Evolutionary conservation across 1,284 basidiomycete species (phyloP), one percentile per base, ranked within the genome.

Genomic region (Cutaneotrichosporon spelunceum): DNA sequence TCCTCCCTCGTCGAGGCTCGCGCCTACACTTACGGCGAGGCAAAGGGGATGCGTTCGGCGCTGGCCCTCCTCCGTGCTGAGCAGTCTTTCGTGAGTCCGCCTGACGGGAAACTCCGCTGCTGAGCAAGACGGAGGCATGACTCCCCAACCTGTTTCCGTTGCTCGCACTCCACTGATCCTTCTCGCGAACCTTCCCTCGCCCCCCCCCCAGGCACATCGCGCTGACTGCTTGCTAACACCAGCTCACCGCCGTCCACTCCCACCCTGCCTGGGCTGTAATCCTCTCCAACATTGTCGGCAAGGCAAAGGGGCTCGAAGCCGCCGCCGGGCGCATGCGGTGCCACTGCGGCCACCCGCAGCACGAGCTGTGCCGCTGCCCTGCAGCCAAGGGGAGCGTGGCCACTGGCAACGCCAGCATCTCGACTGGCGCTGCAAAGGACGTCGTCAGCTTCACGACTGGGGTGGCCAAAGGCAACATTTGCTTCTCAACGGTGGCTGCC

Each of bases 21-120:
- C 48, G 48, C 48, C 13, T 50, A 19, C 26, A 50, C 48, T 5
- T 29, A 29, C 26, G 48, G 48, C 48, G 48, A 50, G 26, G 48
- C 48, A 13, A 27, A 27, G 26, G 48, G 48, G 3, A 26, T 50
- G 16, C 48, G 48, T 6, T 29, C 11, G 16, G 26, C 48, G 27
- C 27, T 50, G 2, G 26, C 48, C 6, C 48, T 50, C 16, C 48
- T 50, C 16, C 48, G 48, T 19, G 16, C 27, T 27, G 48, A 50
- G 27, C 7, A 26, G 14, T 16, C 26, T 19, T 50, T 50, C 19
- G 48, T 50, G 48, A 50, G 48, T 47, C 44, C 36, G 9, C 36
- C 36, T 13, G 14, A 19, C 11, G 5, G 36, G 36, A 39, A 14
- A 39, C 6, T 10, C 14, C 14, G 36, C 16, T 39, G 36, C 14